Evolutionary conservation across 1,284 basidiomycete genomes (phyloP), one percentile per base, ranked within the genome.

Genomic region (Leccinum angustisporum): DNA sequence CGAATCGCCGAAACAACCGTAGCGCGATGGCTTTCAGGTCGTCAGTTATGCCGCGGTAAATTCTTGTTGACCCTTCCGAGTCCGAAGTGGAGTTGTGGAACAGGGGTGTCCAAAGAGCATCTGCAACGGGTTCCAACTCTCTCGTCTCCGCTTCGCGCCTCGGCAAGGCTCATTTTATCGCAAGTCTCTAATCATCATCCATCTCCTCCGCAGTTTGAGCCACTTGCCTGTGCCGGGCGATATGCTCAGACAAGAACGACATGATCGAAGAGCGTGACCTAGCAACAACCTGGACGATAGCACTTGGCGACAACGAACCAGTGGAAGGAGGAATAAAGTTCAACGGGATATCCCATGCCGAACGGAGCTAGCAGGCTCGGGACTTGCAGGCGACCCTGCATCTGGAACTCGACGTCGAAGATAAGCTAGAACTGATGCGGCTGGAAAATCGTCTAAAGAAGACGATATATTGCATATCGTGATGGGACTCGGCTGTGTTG

Each of bases 31-130:
- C 59, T 97, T 90, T 1, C 92, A 92, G 0, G 92, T 92, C 0
- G 95, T 97, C 50, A 99, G 81, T 75, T 98, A 98, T 18, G 97
- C 96, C 54, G 97, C 95, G 38, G 95, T 94, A 61, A 98, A 93
- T 98, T 60, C 96, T 82, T 3, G 94, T 91, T 4, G 91, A 92
- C 75, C 98, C 96, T 67, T 97, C 94, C 14, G 92, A 85, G 64
- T 86, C 88, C 1, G 71, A 73, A 63, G 90, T 85, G 11, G 92
- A 92, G 73, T 92, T 89, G 70, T 91, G 86, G 74, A 97, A 96
- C 16, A 97, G 82, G 0, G 95, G 95, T 5, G 82, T 82, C 97
- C 97, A 99, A 13, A 98, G 84, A 18, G 85, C 78, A 59, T 97
- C 93, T 2, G 95, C 94, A 38, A 97, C 86, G 27, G 83, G 82